Evolutionary conservation across 2,329 filamentous ascomycete species (phyloP).

Genomic region (Trichoderma aggressivum): DNA sequence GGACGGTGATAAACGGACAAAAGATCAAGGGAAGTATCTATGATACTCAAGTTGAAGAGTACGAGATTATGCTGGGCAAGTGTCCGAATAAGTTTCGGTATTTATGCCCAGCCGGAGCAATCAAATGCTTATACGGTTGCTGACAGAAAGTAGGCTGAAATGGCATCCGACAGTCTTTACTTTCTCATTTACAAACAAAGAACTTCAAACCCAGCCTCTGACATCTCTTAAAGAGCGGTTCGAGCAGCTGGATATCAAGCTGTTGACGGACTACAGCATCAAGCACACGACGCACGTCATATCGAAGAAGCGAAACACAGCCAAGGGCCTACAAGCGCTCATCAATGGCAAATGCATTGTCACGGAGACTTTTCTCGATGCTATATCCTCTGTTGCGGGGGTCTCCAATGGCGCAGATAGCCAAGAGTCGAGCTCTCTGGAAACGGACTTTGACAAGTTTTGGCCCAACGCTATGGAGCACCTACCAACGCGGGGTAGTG

Average conservation of each 20-base stretch:
- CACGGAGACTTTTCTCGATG: conserved; percentile 67
- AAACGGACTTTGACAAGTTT: conserved; percentile 71
- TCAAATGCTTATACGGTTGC: neutral
- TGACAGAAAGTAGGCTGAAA: conserved; percentile 54
- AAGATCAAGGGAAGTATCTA: conserved; percentile 62
- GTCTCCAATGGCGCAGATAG: conserved; percentile 45
- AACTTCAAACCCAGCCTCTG: conserved; percentile 65
- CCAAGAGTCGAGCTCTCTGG: conserved; percentile 56
- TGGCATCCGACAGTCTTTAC: conserved; percentile 82
- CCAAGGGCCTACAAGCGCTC: conserved; percentile 81
- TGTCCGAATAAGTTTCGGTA: conserved; percentile 63
- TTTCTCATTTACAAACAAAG: conserved; percentile 67
- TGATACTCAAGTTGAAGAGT: conserved; percentile 47
- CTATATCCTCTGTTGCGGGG: conserved; percentile 60
- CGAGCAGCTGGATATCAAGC: conserved; percentile 86
- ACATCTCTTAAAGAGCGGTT: conserved; percentile 60
- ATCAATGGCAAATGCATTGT: conserved; percentile 80
- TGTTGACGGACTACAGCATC: conserved; percentile 67
- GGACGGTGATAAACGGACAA: conserved; percentile 72
- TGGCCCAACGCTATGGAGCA: conserved; percentile 76
- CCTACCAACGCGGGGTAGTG: conserved; percentile 71
- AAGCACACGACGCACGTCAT: conserved; percentile 81
- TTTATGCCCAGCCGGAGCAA: neutral
- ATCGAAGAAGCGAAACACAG: conserved; percentile 83
- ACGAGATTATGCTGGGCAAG: conserved; percentile 68